Conservation (phyloP, 2,329 filamentous ascomycete species). For the Davidsoniella virescens region DNA sequence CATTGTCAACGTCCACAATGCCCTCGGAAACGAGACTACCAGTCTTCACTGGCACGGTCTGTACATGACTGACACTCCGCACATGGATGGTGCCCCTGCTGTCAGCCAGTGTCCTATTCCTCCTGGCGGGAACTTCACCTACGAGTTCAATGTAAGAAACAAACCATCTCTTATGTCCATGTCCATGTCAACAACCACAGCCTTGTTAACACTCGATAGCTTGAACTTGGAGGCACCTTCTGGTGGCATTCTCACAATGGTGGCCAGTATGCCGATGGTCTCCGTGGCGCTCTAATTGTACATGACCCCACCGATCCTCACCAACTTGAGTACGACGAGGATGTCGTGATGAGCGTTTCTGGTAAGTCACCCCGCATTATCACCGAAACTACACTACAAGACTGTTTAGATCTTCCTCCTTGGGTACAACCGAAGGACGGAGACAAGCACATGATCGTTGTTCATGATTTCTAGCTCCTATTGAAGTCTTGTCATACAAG, state of each 20-base stretch:
- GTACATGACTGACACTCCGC: conserved; percentile 32
- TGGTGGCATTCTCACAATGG: conserved; percentile 24
- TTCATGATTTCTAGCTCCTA: too few species aligned
- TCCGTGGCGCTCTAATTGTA: conserved; percentile 37
- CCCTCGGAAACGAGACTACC: conserved; percentile 35
- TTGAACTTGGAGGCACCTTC: conserved; percentile 28
- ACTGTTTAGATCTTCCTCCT: too few species aligned
- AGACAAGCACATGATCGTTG: too few species aligned
- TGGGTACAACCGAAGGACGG: not conserved
- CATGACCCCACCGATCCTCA: conserved; percentile 33
- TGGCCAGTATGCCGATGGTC: conserved; percentile 41
- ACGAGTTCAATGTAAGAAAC: conserved; percentile 30
- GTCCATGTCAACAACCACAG: not conserved
- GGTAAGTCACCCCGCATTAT: conserved; percentile 6
- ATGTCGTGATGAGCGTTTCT: conserved; percentile 35
- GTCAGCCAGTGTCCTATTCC: conserved; percentile 39
- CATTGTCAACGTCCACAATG: conserved; percentile 32
- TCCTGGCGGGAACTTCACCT: conserved; percentile 35
- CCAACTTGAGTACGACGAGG: conserved; percentile 31
- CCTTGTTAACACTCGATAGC: conserved; percentile 16
- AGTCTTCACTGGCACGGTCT: conserved; percentile 44
- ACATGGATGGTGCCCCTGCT: conserved; percentile 42
- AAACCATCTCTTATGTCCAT: too few species aligned
- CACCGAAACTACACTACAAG: not conserved
- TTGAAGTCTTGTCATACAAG: too few species aligned